These are phyloP conservation scores for Vicia sativa DNA, from an alignment of 306 rosid species.

Conservation along the genomic window DNA sequence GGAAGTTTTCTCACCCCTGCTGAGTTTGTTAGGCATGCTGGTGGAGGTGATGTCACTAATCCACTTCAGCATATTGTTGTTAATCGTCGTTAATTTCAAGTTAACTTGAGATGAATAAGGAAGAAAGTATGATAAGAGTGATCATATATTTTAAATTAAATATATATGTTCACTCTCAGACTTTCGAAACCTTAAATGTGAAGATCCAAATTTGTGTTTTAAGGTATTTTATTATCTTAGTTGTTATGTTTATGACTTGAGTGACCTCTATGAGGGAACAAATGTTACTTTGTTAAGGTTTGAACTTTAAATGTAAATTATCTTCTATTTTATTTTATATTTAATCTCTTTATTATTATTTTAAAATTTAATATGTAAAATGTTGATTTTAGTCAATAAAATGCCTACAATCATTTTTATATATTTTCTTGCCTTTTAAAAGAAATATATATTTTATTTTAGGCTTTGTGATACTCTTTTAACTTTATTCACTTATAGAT, in stretches of 20 bases:
- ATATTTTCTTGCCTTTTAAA: neutral
- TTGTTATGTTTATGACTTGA: neutral
- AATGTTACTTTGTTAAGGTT: neutral
- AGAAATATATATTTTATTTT: neutral
- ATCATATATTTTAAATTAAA: neutral
- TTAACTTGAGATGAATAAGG: neutral
- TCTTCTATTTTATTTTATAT: neutral
- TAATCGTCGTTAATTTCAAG: slow-evolving; percentile 44
- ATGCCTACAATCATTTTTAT: neutral
- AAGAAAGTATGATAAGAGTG: slow-evolving; percentile 4
- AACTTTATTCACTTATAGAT: too few relatives aligned
- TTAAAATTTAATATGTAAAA: neutral
- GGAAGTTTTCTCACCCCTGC: slow-evolving; percentile 75
- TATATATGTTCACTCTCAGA: slow-evolving; percentile 3
- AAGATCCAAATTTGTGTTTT: neutral
- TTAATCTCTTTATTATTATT: neutral
- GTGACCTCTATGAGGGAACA: neutral
- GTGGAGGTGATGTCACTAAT: slow-evolving; percentile 61
- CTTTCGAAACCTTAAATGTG: neutral
- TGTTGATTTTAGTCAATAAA: neutral
- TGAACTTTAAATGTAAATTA: neutral
- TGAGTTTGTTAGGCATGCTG: slow-evolving; percentile 81
- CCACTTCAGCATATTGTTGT: slow-evolving; percentile 79
- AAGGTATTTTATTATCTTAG: neutral
- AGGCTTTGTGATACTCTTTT: neutral